Evolutionary conservation across 2,329 filamentous ascomycete genomes (phyloP), one percentile per base, ranked within the genome.

Genomic region (Fusarium sp.): DNA sequence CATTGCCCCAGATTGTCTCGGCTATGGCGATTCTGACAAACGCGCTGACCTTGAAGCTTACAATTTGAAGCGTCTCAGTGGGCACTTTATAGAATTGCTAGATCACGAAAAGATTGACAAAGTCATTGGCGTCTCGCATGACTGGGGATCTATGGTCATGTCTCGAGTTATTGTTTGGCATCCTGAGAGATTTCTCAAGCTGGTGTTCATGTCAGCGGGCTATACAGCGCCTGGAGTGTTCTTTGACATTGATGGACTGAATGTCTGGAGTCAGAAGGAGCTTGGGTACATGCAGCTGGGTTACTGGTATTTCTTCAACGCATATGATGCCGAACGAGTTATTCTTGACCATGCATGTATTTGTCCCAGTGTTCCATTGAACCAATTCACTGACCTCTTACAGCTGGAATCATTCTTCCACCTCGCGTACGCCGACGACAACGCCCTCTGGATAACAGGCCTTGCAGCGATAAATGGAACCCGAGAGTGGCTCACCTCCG

Each of bases 271-370:
- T 4, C 62, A 66, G 3, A 41, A 49, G 3, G 31, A 69, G 20
- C 42, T 61, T n/a, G 70, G 72, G 1, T 71, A 73, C 3, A 73
- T 59, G 70, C 62, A 66, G 6, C 38, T 71, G 12, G 72, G 72
- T 3, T 75, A 75, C 22, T 75, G 67, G 67, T 75, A 75, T 11
- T 75, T 75, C 27, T 73, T 71, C 29, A 72, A 75, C n/a, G 63
- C 62, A 2, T 66, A 63, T 20, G 70, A 75, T 31, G 67, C 72
- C 9, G 62, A 59, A 17, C 25, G 31, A 14, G 25, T 56, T 17
- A 68, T 65, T 17, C 39, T 42, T 10, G 42, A 65, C 4, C 56
- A 70, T 53, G 70, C 67, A 57, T 33, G 62, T 29, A 5, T 6
- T 14, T 12, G 5, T 15, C 4, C 11, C 7, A 31, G 17, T 2